phyloP scores from a whole-genome alignment of 768 basidiomycete genomes.

The Cystofilobasidium capitatum region DNA sequence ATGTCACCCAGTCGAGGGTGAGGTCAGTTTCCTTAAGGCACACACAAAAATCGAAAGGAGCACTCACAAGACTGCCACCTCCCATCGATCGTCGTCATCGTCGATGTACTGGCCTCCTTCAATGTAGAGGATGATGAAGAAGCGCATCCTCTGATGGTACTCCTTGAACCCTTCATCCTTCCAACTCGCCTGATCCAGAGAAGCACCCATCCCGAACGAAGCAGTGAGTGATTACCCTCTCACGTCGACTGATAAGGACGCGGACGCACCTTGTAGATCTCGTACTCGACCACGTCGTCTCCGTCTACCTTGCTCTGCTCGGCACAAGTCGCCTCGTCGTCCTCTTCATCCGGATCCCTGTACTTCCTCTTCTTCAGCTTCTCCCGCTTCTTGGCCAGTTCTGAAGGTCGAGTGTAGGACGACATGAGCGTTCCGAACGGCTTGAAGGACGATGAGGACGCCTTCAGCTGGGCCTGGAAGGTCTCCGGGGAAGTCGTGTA shows the following conservation, averaged over 20 bases:
- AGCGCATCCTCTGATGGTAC: constrained; percentile 83
- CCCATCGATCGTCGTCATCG: constrained; percentile 89
- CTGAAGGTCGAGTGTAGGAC: constrained; percentile 59
- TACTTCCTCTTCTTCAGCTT: constrained; percentile 33
- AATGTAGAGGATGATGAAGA: constrained; percentile 88
- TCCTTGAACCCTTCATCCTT: constrained; percentile 77
- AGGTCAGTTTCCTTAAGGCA: too few relatives aligned
- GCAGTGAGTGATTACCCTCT: constrained; percentile 18
- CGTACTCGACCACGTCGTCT: constrained; percentile 11
- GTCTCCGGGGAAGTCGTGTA: constrained; percentile 58
- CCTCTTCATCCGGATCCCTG: constrained; percentile 10
- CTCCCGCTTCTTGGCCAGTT: constrained; percentile 50
- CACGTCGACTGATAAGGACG: not conserved
- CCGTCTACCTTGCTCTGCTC: not conserved
- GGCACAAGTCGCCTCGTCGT: not conserved
- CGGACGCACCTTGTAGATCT: constrained; percentile 77
- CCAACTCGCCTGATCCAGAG: constrained; percentile 57
- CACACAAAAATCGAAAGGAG: not conserved
- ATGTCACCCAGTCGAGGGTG: not conserved
- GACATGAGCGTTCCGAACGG: constrained; percentile 68
- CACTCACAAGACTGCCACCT: constrained; percentile 75
- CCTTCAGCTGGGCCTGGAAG: constrained; percentile 62
- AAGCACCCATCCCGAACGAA: not conserved
- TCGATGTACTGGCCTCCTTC: constrained; percentile 89
- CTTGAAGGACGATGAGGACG: constrained; percentile 65